Evolutionary conservation across 768 basidiomycete genomes (phyloP).

Genomic region (Suillus subluteus): DNA sequence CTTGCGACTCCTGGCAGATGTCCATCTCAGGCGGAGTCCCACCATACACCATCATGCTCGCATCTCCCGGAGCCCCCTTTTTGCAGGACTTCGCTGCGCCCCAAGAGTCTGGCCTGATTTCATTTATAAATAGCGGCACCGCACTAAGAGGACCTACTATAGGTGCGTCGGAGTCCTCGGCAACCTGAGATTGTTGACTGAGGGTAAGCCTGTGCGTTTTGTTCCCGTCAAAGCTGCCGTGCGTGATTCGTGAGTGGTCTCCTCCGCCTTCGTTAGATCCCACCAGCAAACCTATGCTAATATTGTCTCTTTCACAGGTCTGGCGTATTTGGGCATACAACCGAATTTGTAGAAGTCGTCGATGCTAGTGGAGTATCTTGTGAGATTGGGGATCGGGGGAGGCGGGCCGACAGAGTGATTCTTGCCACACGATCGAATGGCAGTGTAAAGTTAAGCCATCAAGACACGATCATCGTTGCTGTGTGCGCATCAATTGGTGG

Average conservation of each 20-base stretch:
- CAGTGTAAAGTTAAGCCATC: constrained; percentile 7
- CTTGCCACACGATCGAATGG: constrained; percentile 3
- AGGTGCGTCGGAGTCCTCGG: constrained; percentile 40
- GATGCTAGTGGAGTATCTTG: constrained; percentile 13
- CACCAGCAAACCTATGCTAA: background rate
- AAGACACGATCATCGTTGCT: constrained; percentile 19
- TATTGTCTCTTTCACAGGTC: constrained; percentile 31
- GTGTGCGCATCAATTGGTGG: constrained; percentile 28
- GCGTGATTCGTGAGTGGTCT: constrained; percentile 45
- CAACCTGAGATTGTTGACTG: background rate
- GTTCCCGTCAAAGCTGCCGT: constrained; percentile 36
- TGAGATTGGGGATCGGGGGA: background rate
- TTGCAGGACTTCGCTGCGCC: constrained; percentile 45
- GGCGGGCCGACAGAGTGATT: background rate
- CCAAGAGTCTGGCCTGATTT: constrained; percentile 40
- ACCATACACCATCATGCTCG: constrained; percentile 49
- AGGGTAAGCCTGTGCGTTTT: constrained; percentile 10
- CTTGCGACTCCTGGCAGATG: constrained; percentile 53
- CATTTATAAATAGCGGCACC: constrained; percentile 45
- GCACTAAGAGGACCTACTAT: constrained; percentile 27
- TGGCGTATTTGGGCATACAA: constrained; percentile 36
- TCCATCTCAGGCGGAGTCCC: constrained; percentile 45
- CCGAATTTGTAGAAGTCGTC: constrained; percentile 9
- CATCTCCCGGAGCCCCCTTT: constrained; percentile 39
- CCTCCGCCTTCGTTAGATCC: background rate